Conservation (phyloP, 768 basidiomycete genomes). For the Suillus bovinus region DNA sequence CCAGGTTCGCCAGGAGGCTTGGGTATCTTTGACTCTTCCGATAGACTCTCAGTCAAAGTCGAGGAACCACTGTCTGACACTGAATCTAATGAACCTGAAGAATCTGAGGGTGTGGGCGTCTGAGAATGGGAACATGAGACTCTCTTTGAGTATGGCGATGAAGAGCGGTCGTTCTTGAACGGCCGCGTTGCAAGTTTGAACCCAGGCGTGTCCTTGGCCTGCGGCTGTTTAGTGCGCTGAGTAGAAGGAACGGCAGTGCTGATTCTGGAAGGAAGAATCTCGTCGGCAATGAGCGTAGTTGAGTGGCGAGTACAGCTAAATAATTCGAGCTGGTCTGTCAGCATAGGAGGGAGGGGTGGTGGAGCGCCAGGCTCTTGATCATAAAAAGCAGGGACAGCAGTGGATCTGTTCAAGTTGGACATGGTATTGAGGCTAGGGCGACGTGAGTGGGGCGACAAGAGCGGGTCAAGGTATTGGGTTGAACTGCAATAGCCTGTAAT, state of each 20-base stretch:
- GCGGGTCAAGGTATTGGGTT: background rate
- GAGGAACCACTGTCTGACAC: background rate
- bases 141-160: background rate
- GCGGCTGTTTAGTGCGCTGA: background rate
- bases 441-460: background rate
- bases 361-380: background rate
- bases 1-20: conserved; percentile 28
- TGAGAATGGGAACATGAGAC: background rate
- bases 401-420: background rate
- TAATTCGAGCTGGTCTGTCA: background rate
- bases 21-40: conserved; percentile 21
- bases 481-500: background rate
- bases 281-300: background rate
- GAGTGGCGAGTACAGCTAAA: background rate
- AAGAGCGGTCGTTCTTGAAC: too few species aligned
- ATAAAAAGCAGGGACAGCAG: background rate
- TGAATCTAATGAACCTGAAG: background rate
- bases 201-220: background rate
- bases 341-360: background rate
- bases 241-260: background rate
- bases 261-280: background rate
- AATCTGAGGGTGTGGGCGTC: background rate
- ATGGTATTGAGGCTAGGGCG: too few species aligned
- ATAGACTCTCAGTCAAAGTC: background rate
- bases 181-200: background rate